These are phyloP conservation scores for Sporisorium graminicola DNA, from an alignment of 1,284 basidiomycete species.

Conservation along the genomic window DNA sequence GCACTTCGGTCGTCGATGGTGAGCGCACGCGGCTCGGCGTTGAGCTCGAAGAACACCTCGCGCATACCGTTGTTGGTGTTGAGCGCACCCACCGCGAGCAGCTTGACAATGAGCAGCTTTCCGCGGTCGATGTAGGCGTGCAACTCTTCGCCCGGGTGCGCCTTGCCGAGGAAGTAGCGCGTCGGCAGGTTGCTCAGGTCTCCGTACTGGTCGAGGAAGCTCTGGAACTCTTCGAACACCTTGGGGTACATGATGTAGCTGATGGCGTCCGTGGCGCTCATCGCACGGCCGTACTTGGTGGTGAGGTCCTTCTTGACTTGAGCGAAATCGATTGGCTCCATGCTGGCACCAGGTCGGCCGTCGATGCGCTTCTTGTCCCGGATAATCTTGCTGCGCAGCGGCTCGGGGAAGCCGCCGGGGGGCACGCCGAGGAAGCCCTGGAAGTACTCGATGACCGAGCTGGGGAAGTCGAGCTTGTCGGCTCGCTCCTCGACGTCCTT, in stretches of 20 bases:
- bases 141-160: constrained; percentile 93
- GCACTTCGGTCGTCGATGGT: constrained; percentile 94
- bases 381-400: constrained; percentile 89
- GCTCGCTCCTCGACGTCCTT: constrained; percentile 88
- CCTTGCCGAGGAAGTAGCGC: constrained; percentile 95
- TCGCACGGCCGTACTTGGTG: constrained; percentile 93
- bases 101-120: constrained; percentile 91
- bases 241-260: constrained; percentile 97
- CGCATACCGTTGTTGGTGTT: constrained; percentile 90
- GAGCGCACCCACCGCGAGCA: constrained; percentile 94
- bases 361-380: constrained; percentile 94
- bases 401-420: constrained; percentile 95
- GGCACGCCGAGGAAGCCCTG: constrained; percentile 84
- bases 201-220: constrained; percentile 93
- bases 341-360: constrained; percentile 86
- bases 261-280: constrained; percentile 84
- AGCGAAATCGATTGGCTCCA: constrained; percentile 93
- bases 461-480: constrained; percentile 96
- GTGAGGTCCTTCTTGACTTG: constrained; percentile 93
- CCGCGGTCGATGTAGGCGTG: constrained; percentile 96
- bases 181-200: constrained; percentile 87
- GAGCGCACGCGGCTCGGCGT: constrained; percentile 65
- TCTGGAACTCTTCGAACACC: constrained; percentile 96
- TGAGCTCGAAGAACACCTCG: constrained; percentile 93
- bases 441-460: constrained; percentile 72